These are phyloP conservation scores for Pseudogymnoascus sp. DNA, from an alignment of 2,329 filamentous ascomycete species.

Conservation along the genomic window DNA sequence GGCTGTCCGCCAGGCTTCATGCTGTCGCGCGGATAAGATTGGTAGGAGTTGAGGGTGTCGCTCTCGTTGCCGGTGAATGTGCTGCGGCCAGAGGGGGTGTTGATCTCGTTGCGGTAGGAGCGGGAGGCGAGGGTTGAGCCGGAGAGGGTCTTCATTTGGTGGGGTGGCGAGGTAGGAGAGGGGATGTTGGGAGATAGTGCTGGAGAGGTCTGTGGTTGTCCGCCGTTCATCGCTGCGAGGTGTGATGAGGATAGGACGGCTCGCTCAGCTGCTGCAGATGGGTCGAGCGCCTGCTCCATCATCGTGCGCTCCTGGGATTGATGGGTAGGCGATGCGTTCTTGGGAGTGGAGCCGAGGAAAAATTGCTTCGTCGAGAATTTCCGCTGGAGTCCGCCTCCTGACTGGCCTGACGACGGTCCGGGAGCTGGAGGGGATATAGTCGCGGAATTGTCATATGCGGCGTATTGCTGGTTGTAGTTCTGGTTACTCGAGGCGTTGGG, in stretches of 20 bases:
- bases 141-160: conserved; percentile 17
- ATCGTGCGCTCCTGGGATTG: conserved; percentile 59
- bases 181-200: conserved; percentile 53
- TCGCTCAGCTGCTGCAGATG: conserved; percentile 58
- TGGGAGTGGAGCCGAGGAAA: conserved; percentile 62
- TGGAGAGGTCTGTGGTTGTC: conserved; percentile 45
- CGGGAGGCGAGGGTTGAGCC: conserved; percentile 47
- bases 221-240: conserved; percentile 61
- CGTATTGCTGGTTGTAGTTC: conserved; percentile 20
- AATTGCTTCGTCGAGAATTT: conserved; percentile 72
- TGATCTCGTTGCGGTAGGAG: conserved; percentile 51
- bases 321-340: conserved; percentile 67
- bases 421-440: conserved; percentile 50
- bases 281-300: conserved; percentile 59
- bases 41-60: conserved; percentile 23
- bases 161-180: conserved; percentile 61
- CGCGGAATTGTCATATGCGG: conserved; percentile 38
- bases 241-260: conserved; percentile 62
- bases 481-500: conserved; percentile 17
- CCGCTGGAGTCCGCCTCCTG: conserved; percentile 52
- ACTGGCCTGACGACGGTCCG: conserved; percentile 44
- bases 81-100: conserved; percentile 45
- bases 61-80: conserved; percentile 47
- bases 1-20: conserved; percentile 30
- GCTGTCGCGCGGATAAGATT: conserved; percentile 20